Evolutionary conservation across 345 rosid genomes (phyloP).

Genomic region (Combretum micranthum): DNA sequence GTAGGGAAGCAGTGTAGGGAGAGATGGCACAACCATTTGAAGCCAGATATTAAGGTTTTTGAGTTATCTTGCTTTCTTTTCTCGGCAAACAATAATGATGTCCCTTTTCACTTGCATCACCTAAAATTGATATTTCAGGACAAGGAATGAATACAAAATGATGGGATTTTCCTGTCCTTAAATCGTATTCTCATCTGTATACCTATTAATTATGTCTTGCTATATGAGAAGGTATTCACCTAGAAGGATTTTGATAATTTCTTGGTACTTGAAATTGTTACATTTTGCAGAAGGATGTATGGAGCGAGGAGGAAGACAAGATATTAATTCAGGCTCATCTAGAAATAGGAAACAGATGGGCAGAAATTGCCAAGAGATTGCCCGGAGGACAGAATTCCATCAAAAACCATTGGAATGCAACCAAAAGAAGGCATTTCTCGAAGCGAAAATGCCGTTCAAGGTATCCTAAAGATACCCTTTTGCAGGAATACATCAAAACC

Average conservation of each 20-base stretch:
- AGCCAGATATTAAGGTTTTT: background rate
- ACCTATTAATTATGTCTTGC: too few relatives aligned
- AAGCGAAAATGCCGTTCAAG: background rate
- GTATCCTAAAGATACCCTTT: background rate
- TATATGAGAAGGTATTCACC: too few relatives aligned
- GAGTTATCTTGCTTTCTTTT: too few relatives aligned
- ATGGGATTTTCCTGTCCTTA: too few relatives aligned
- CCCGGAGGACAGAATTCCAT: conserved; percentile 9
- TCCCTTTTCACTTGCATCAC: too few relatives aligned
- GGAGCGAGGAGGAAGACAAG: conserved; percentile 13
- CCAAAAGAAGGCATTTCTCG: conserved; percentile 6
- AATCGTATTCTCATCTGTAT: too few relatives aligned
- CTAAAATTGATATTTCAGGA: too few relatives aligned
- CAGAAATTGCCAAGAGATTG: conserved; percentile 6
- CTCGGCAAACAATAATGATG: too few relatives aligned
- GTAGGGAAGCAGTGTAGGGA: conserved; percentile 8
- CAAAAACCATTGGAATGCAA: conserved; percentile 14
- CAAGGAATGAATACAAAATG: too few relatives aligned
- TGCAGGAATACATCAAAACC: background rate
- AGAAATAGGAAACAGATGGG: conserved; percentile 10
- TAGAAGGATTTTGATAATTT: too few relatives aligned
- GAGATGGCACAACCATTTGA: conserved; percentile 4
- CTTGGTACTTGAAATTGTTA: too few relatives aligned
- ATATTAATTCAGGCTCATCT: conserved; percentile 8
- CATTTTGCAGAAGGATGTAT: conserved; percentile 7